A percentile compares a stretch with the other conserved stretches of the same genome.
These are phyloP conservation scores for Melaleuca alternifolia DNA, from an alignment of 345 rosid species.

Conservation along the genomic window DNA sequence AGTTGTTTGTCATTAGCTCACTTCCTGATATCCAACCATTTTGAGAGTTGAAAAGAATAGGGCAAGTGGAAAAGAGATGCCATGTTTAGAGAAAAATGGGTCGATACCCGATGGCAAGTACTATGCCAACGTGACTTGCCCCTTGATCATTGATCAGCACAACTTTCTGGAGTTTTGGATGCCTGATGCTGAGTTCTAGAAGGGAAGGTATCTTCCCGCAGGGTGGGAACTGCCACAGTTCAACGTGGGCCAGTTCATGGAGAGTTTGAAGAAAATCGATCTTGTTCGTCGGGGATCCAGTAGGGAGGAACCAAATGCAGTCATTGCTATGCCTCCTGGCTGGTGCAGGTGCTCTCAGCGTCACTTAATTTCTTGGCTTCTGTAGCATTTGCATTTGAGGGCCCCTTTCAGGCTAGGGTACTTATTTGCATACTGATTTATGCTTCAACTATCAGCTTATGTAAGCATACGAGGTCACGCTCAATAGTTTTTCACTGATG, in stretches of 20 bases:
- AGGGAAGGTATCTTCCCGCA: conserved; percentile 38
- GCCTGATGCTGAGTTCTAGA: conserved; percentile 25
- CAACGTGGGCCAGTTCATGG: conserved; percentile 18
- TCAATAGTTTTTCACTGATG: background rate
- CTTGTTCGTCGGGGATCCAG: conserved; percentile 34
- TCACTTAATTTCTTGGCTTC: too few relatives aligned
- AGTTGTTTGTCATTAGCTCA: background rate
- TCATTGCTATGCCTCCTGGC: conserved; percentile 30
- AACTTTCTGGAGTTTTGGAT: conserved; percentile 39
- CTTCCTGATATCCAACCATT: background rate
- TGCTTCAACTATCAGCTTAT: background rate
- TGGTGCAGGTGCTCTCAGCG: conserved; percentile 7
- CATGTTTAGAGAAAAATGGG: conserved; percentile 26
- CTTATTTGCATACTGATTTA: background rate
- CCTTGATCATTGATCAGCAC: conserved; percentile 23
- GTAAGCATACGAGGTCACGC: background rate
- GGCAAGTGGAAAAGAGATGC: conserved; percentile 2
- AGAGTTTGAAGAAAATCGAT: conserved; percentile 24
- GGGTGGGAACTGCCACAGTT: conserved; percentile 24
- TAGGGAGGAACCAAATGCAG: conserved; percentile 39
- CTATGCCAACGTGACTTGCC: conserved; percentile 25
- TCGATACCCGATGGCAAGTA: conserved; percentile 11
- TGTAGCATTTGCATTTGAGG: too few relatives aligned
- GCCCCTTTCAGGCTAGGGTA: background rate
- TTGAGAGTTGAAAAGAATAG: background rate